Conservation (phyloP, 345 rosid species). For the Rhodomyrtus tomentosa region DNA sequence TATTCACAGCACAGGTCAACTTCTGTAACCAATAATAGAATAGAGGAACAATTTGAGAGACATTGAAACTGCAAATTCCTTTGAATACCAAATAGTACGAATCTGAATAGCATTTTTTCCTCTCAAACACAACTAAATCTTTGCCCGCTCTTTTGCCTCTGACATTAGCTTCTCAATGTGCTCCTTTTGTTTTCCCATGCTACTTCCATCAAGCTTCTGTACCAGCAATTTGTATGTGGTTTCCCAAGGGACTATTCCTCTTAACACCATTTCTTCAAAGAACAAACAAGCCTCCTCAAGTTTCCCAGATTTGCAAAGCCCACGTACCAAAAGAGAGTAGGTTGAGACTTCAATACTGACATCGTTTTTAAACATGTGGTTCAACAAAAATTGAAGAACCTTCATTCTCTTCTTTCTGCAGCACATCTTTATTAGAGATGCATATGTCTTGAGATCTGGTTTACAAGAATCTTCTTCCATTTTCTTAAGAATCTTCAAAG, state of each 20-base stretch:
- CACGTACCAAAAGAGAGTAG: slow-evolving; percentile 40
- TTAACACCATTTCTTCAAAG: slow-evolving; percentile 54
- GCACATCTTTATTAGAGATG: slow-evolving; percentile 60
- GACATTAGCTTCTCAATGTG: slow-evolving; percentile 36
- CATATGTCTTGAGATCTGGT: slow-evolving; percentile 48
- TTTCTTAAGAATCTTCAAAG: slow-evolving; percentile 42
- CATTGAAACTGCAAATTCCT: background rate
- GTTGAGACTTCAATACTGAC: slow-evolving; percentile 52
- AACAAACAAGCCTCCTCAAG: slow-evolving; percentile 52
- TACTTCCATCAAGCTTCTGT: slow-evolving; percentile 38
- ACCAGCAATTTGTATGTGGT: slow-evolving; percentile 33
- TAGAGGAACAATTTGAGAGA: background rate
- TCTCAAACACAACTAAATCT: background rate
- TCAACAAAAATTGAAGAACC: slow-evolving; percentile 40
- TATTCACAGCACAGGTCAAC: background rate
- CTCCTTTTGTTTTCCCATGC: slow-evolving; percentile 35
- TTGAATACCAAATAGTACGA: background rate
- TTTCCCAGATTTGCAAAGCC: slow-evolving; percentile 46
- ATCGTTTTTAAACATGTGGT: slow-evolving; percentile 60
- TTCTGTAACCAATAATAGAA: background rate
- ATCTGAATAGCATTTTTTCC: background rate
- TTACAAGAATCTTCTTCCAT: slow-evolving; percentile 61
- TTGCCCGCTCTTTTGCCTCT: background rate
- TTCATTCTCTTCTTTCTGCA: slow-evolving; percentile 62
- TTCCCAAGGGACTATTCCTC: slow-evolving; percentile 54